Percentiles rank a stretch among this genome's conserved stretches.
These are phyloP conservation scores for Akanthomyces dipterigenus DNA, from an alignment of 2,329 filamentous ascomycete species.

Conservation along the genomic window DNA sequence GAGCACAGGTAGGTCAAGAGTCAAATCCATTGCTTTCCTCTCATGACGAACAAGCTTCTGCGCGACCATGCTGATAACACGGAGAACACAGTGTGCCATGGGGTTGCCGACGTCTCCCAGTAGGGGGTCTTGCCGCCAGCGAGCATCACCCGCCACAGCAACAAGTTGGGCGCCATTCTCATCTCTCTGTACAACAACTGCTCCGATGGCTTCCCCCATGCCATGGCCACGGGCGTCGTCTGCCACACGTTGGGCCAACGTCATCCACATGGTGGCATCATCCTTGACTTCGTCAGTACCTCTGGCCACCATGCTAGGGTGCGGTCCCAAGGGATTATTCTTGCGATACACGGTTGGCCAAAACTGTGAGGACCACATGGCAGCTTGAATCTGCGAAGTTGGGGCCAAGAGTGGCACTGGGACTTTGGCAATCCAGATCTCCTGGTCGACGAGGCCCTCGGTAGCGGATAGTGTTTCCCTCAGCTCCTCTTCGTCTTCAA, in stretches of 20 bases:
- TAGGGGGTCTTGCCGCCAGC: conserved; percentile 52
- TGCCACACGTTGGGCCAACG: conserved; percentile 58
- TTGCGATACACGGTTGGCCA: conserved; percentile 85
- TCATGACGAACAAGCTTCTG: conserved; percentile 56
- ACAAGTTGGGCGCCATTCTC: conserved; percentile 51
- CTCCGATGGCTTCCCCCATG: conserved; percentile 64
- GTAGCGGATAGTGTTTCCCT: conserved; percentile 38
- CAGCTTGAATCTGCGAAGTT: conserved; percentile 68
- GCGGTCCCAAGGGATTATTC: conserved; percentile 79
- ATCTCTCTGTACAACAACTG: conserved; percentile 64
- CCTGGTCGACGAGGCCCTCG: conserved; percentile 41
- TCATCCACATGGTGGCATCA: conserved; percentile 61
- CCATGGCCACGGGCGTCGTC: conserved; percentile 48
- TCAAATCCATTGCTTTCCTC: conserved; percentile 32
- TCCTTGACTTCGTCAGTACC: conserved; percentile 61
- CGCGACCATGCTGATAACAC: conserved; percentile 78
- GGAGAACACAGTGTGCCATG: conserved; percentile 70
- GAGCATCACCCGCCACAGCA: conserved; percentile 69
- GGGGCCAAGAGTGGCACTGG: conserved; percentile 67
- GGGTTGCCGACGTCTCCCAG: conserved; percentile 55
- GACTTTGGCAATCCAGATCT: conserved; percentile 54
- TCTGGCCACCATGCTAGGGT: conserved; percentile 66
- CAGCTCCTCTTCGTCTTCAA: conserved; percentile 51
- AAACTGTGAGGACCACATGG: conserved; percentile 66
- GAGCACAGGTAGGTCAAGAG: conserved; percentile 33